These are phyloP conservation scores for Cyberlindnera samutprakarnensis DNA, from an alignment of 805 yeast genomes.

Conservation along the genomic window DNA sequence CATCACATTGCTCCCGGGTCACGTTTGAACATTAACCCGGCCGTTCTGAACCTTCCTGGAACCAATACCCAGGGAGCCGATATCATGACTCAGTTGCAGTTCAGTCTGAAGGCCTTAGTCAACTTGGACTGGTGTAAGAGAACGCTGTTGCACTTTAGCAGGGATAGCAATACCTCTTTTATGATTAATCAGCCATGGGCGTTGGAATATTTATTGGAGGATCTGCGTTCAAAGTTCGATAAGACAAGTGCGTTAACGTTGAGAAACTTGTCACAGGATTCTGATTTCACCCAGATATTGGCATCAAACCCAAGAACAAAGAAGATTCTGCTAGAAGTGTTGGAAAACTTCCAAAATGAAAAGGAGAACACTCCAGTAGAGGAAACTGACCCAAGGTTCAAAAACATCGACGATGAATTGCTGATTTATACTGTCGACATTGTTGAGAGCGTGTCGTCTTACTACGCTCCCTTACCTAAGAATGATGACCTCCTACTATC, in stretches of 20 bases:
- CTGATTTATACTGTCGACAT: conserved; percentile 67
- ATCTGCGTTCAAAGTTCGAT: conserved; percentile 10
- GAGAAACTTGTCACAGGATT: conserved; percentile 79
- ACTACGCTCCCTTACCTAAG: conserved; percentile 64
- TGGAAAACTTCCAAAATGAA: conserved; percentile 26
- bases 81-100: conserved; percentile 19
- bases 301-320: conserved; percentile 47
- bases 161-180: conserved; percentile 17
- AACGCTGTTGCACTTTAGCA: conserved; percentile 16
- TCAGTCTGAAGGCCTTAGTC: conserved; percentile 15
- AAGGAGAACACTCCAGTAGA: conserved; percentile 16
- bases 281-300: conserved; percentile 71
- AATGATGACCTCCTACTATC: conserved; percentile 61
- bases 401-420: conserved; percentile 41
- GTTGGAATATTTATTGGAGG: conserved; percentile 16
- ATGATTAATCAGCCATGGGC: conserved; percentile 18
- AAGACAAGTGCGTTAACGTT: conserved; percentile 40
- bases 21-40: neutral
- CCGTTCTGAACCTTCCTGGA: conserved; percentile 13
- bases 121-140: conserved; percentile 22
- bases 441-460: conserved; percentile 77
- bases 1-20: neutral
- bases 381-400: conserved; percentile 17
- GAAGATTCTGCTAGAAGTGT: conserved; percentile 33
- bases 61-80: conserved; percentile 18